phyloP scores from a whole-genome alignment of 179 eudicot genomes.

The Corrigiola litoralis region DNA sequence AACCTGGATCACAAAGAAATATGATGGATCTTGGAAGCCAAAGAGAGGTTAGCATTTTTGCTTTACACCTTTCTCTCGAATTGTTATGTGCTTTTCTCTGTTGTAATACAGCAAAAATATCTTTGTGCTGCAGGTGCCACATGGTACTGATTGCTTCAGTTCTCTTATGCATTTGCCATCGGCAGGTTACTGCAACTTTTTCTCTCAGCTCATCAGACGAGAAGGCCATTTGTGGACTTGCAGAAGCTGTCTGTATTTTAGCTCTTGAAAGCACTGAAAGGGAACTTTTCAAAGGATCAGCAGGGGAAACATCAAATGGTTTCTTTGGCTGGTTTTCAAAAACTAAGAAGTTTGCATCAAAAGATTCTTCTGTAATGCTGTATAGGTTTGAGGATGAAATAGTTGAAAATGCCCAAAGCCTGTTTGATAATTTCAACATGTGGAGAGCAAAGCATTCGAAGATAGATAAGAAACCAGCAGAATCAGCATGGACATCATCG shows the following conservation, averaged over 20 bases:
- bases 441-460: constrained; percentile 35
- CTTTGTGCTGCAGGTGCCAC: constrained; percentile 63
- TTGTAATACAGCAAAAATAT: constrained; percentile 45
- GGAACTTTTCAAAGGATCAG: constrained; percentile 30
- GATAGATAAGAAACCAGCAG: constrained; percentile 25
- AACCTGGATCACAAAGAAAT: constrained; percentile 77
- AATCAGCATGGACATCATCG: constrained; percentile 44
- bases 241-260: constrained; percentile 70
- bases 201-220: constrained; percentile 67
- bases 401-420: constrained; percentile 48
- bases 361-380: constrained; percentile 55
- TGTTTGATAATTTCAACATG: constrained; percentile 54
- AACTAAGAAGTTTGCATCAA: constrained; percentile 45
- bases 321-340: constrained; percentile 46
- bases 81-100: constrained; percentile 15
- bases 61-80: background rate
- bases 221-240: constrained; percentile 50
- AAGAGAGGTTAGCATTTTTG: constrained; percentile 61
- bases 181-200: constrained; percentile 80
- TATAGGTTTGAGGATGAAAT: constrained; percentile 61
- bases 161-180: constrained; percentile 68
- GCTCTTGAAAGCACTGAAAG: constrained; percentile 59
- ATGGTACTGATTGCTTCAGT: constrained; percentile 62
- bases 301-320: constrained; percentile 28
- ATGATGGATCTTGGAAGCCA: constrained; percentile 65